Evolutionary conservation across 345 rosid genomes (phyloP).

Genomic region (Iberis pinnata): DNA sequence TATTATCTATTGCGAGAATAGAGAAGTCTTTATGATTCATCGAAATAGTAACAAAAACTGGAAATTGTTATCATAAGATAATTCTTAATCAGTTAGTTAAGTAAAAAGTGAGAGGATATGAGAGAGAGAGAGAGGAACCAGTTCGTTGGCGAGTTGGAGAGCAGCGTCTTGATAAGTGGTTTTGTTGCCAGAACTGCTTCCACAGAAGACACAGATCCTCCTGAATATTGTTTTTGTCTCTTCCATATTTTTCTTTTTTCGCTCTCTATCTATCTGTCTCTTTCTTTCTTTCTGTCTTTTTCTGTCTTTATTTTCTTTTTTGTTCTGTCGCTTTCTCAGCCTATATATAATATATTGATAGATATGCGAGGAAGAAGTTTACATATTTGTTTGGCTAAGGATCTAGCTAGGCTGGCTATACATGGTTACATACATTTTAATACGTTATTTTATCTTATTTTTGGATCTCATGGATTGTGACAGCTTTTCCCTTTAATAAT

Average conservation of each 20-base stretch:
- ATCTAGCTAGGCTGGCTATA: slow-evolving; percentile 24
- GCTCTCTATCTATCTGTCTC: slow-evolving; percentile 15
- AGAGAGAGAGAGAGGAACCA: slow-evolving; percentile 15
- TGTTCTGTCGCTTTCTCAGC: slow-evolving; percentile 25
- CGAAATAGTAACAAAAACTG: too few relatives aligned
- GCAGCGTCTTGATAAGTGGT: slow-evolving; percentile 34
- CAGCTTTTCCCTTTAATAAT: slow-evolving; percentile 3
- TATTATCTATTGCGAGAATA: too few relatives aligned
- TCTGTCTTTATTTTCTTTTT: background rate
- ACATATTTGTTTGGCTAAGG: slow-evolving; percentile 15
- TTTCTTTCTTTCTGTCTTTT: slow-evolving; percentile 18
- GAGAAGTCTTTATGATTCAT: too few relatives aligned
- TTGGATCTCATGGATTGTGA: slow-evolving; percentile 25
- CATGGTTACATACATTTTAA: slow-evolving; percentile 2
- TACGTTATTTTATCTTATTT: slow-evolving; percentile 10
- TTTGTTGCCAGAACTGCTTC: slow-evolving; percentile 33
- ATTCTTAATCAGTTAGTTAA: too few relatives aligned
- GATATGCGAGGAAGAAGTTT: slow-evolving; percentile 17
- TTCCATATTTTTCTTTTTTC: slow-evolving; percentile 13
- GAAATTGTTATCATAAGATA: too few relatives aligned
- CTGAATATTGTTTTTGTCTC: slow-evolving; percentile 31
- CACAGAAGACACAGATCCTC: slow-evolving; percentile 35
- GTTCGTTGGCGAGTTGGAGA: slow-evolving; percentile 26
- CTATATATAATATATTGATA: background rate
- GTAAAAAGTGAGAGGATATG: too few relatives aligned